A percentile compares a stretch with the other conserved stretches of the same genome.
Evolutionary conservation across 306 rosid species (phyloP).

Genomic region (Gynostemma pentaphyllum): DNA sequence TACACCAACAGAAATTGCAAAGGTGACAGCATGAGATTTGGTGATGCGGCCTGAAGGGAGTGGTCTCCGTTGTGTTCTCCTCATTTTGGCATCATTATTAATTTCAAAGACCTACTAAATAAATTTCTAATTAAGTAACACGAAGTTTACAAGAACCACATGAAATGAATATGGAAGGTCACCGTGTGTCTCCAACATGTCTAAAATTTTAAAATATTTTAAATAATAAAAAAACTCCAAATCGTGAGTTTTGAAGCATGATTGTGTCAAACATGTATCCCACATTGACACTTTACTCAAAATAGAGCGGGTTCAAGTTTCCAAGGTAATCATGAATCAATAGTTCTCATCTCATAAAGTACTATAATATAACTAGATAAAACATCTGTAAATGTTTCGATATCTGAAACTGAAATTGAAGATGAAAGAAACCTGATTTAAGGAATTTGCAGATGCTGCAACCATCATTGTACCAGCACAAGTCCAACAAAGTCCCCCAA

Average conservation of each 20-base stretch:
- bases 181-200: neutral
- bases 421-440: constrained; percentile 63
- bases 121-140: neutral
- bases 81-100: constrained; percentile 80
- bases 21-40: constrained; percentile 54
- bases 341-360: neutral
- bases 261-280: too few species aligned
- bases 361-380: neutral
- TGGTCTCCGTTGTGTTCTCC: constrained; percentile 69
- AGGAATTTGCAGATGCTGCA: constrained; percentile 85
- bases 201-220: neutral
- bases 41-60: constrained; percentile 89
- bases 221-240: too few species aligned
- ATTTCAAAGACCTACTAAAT: constrained; percentile 57
- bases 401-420: neutral
- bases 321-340: neutral
- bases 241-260: too few species aligned
- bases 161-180: too few species aligned
- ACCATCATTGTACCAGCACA: constrained; percentile 98
- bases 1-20: constrained; percentile 71
- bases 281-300: neutral
- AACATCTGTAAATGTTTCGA: neutral
- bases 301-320: neutral
- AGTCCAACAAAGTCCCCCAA: constrained; percentile 61
- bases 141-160: neutral